phyloP scores from a whole-genome alignment of 2,329 filamentous ascomycete species.

The Claviceps sp. region DNA sequence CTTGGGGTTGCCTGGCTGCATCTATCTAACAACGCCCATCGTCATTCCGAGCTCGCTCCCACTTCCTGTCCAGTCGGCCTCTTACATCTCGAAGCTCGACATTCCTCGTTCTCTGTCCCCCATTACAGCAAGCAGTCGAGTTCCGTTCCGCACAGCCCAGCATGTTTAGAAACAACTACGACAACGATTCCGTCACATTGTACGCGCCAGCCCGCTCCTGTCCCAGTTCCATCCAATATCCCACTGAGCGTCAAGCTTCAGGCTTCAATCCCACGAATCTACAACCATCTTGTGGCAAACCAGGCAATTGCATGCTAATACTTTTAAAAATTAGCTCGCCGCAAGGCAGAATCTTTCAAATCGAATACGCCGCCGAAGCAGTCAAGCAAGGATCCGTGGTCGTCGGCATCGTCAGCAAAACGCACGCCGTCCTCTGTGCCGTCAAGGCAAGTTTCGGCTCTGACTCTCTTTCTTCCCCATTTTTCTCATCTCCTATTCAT shows the following conservation, averaged over 20 bases:
- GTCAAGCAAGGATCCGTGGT: slow-evolving; percentile 99
- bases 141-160: slow-evolving; percentile 20
- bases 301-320: slow-evolving; percentile 14
- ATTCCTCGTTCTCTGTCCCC: neutral
- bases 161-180: slow-evolving; percentile 99
- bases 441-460: slow-evolving; percentile 58
- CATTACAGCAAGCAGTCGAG: slow-evolving; percentile 3
- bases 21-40: slow-evolving; percentile 8
- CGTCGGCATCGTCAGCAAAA: slow-evolving; percentile 94
- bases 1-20: slow-evolving; percentile 11
- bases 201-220: slow-evolving; percentile 34
- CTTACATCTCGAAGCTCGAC: slow-evolving; percentile 1
- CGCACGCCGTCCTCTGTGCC: slow-evolving; percentile 87
- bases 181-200: slow-evolving; percentile 99
- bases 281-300: neutral
- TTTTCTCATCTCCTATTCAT: neutral
- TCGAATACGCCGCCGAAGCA: slow-evolving; percentile 96
- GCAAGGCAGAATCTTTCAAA: slow-evolving; percentile 98
- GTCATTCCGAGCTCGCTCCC: slow-evolving; percentile 6
- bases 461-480: neutral
- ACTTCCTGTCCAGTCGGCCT: slow-evolving; percentile 5
- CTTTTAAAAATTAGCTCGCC: slow-evolving; percentile 64
- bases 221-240: neutral
- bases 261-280: neutral
- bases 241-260: neutral